Base-by-base conservation (phyloP, 1,284 basidiomycete genomes). In the Porogramme epimiltina region DNA sequence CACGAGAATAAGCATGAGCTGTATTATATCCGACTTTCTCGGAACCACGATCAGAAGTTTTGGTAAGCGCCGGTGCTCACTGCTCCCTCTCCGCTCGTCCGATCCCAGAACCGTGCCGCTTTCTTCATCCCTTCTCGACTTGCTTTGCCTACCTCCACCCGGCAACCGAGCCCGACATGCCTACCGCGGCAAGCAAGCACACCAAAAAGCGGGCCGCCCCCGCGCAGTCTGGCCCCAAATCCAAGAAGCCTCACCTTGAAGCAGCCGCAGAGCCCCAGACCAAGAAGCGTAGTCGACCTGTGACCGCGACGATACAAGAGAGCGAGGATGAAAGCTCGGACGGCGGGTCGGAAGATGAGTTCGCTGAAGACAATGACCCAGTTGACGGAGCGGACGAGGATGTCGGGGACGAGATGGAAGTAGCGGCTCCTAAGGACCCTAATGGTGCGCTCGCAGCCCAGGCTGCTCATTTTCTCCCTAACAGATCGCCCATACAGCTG, bases 281-380 rank as follows among this genome's bases (percentile, higher is more conserved):
- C 43, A 77, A 76, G 64, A 82, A 78, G 63, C 73, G 80, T n/a
- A 81, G 78, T 60, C 71, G 70, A 38, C 82, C 82, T 18, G 73
- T 85, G 8, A 84, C 80, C 36, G 69, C 57, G 39, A 66, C 69
- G 2, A 50, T 65, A n/a, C 46, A 59, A 34, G 63, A 70, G 10
- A 63, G 66, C 18, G 62, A 61, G 53, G 62, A 52, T 36, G 62
- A 62, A 15, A 70, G 66, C 45, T 70, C 72, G 41, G 64, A 71
- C 11, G 72, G 72, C 13, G 67, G 13, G 3, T 18, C 59, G 2
- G 54, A 68, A 13, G 69, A 72, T 6, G 67, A 66, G 9, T 70
- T 63, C 1, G 67, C 69, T 11, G 67, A 68, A 2, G 65, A 45
- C 6, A 13, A 37, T n/a, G 37, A 40, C 4, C 10, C 23, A 13